Conservation (phyloP, 176 grass and related monocot species). For the Tuctoria greenei region DNA sequence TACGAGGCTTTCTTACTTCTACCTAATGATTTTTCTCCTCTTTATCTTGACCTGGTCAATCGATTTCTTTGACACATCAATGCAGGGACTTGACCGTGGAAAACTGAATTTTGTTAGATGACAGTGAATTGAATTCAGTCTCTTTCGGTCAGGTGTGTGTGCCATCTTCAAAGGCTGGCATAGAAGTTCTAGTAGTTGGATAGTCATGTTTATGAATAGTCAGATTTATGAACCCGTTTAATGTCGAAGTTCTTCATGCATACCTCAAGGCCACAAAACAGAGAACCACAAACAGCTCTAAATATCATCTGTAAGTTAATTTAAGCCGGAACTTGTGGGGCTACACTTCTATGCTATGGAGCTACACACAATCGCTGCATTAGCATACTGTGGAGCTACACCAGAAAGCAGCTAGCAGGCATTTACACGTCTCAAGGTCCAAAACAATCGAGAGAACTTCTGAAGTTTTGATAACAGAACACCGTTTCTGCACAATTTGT, state of each 20-base stretch:
- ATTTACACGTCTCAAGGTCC: background rate
- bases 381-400: background rate
- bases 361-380: background rate
- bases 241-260: constrained; percentile 29
- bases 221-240: background rate
- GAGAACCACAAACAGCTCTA: background rate
- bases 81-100: background rate
- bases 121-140: background rate
- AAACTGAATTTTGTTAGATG: background rate
- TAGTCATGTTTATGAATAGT: background rate
- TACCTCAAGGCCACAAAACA: background rate
- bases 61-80: background rate
- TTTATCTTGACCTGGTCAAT: background rate
- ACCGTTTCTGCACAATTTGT: background rate
- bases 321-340: background rate
- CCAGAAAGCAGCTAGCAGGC: background rate
- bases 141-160: constrained; percentile 16
- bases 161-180: background rate
- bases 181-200: background rate
- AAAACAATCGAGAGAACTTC: background rate
- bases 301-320: background rate
- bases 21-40: background rate
- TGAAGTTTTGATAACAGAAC: background rate
- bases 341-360: background rate
- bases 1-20: background rate